Evolutionary conservation across 192 early-diverging fungal species (phyloP).

Genomic region (Podila minutissima): DNA sequence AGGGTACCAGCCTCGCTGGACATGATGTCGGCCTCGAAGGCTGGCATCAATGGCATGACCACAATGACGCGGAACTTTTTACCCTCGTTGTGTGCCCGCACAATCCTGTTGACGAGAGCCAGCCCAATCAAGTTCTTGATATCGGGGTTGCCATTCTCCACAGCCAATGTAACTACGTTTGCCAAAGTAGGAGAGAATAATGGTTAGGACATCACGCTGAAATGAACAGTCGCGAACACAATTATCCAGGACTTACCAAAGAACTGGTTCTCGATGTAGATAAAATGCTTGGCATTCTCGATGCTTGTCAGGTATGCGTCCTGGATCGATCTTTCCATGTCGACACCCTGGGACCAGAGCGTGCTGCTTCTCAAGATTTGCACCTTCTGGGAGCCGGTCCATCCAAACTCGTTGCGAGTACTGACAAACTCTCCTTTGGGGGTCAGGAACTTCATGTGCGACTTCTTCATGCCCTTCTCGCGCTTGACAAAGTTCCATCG

Average conservation of each 20-base stretch:
- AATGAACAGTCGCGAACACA: not conserved
- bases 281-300: slow-evolving; percentile 79
- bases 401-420: slow-evolving; percentile 62
- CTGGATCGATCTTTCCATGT: slow-evolving; percentile 74
- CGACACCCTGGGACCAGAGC: slow-evolving; percentile 77
- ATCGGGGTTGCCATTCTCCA: slow-evolving; percentile 53
- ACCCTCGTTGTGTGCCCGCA: slow-evolving; percentile 69
- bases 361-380: slow-evolving; percentile 78
- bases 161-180: slow-evolving; percentile 58
- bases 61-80: slow-evolving; percentile 85
- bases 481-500: slow-evolving; percentile 92
- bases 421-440: slow-evolving; percentile 80
- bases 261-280: slow-evolving; percentile 98
- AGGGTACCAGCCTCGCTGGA: slow-evolving; percentile 79
- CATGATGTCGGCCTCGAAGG: slow-evolving; percentile 86
- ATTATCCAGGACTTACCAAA: slow-evolving; percentile 66
- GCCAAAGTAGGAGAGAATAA: not conserved
- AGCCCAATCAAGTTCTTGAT: slow-evolving; percentile 87
- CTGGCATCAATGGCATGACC: slow-evolving; percentile 89
- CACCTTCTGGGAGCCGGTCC: slow-evolving; percentile 73
- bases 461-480: slow-evolving; percentile 68
- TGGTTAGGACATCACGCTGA: not conserved
- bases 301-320: slow-evolving; percentile 86
- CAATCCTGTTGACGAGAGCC: slow-evolving; percentile 81
- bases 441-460: slow-evolving; percentile 72